Percentiles rank a stretch among this genome's conserved stretches.
Evolutionary conservation across 2,329 filamentous ascomycete species (phyloP).

Genomic region (Fusarium sarcochroum): DNA sequence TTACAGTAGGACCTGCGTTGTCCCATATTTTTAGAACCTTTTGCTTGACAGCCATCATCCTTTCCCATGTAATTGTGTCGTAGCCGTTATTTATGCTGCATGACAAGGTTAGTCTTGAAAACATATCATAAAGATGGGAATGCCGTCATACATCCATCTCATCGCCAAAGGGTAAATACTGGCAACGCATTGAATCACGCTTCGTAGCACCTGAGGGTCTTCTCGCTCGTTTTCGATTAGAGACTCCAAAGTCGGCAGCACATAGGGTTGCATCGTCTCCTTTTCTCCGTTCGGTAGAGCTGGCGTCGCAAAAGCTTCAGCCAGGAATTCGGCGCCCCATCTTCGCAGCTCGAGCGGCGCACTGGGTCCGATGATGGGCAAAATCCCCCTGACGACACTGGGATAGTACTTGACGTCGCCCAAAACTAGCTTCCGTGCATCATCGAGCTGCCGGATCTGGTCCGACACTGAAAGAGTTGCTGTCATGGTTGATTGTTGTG

Average conservation of each 20-base stretch:
- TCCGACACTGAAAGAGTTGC: constrained; percentile 74
- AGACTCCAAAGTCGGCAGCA: constrained; percentile 81
- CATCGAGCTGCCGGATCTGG: constrained; percentile 89
- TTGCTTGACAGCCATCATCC: constrained; percentile 89
- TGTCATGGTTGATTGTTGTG: constrained; percentile 59
- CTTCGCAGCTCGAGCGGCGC: constrained; percentile 85
- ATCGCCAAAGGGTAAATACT: constrained; percentile 95
- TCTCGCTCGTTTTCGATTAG: constrained; percentile 80
- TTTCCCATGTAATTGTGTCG: constrained; percentile 86
- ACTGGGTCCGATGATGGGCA: constrained; percentile 87
- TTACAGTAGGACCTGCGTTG: constrained; percentile 78
- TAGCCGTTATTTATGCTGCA: constrained; percentile 87
- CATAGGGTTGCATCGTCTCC: constrained; percentile 81
- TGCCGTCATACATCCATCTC: constrained; percentile 87
- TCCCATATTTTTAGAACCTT: constrained; percentile 93
- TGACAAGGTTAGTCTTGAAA: constrained; percentile 49
- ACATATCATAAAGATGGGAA: constrained; percentile 10
- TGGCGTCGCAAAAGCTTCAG: constrained; percentile 96
- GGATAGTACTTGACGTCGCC: constrained; percentile 90
- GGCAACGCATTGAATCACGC: constrained; percentile 87
- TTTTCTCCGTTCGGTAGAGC: constrained; percentile 83
- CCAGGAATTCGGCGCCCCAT: constrained; percentile 97
- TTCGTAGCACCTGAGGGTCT: constrained; percentile 85
- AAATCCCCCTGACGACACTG: constrained; percentile 89
- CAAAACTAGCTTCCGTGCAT: constrained; percentile 90